phyloP scores from a whole-genome alignment of 768 basidiomycete species.

The Postia placenta region DNA sequence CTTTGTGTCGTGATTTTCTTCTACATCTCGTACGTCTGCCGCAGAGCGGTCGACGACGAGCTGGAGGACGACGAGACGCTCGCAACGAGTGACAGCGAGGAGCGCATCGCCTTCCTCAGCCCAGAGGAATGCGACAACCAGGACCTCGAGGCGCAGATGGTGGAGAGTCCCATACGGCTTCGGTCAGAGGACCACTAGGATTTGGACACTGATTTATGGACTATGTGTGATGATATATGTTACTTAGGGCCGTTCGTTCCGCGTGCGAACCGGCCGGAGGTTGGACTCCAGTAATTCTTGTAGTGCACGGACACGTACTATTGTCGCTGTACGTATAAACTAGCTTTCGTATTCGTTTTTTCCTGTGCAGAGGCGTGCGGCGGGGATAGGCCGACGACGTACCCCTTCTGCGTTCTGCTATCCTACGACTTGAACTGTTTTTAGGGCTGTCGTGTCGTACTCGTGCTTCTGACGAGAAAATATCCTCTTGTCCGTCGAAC shows the following conservation, averaged over 20 bases:
- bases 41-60: slow-evolving; percentile 53
- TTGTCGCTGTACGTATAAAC: slow-evolving; percentile 3
- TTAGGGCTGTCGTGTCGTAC: not conserved
- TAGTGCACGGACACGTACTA: not conserved
- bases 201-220: slow-evolving; percentile 1
- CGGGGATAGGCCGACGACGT: not conserved
- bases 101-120: slow-evolving; percentile 47
- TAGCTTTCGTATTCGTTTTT: not conserved
- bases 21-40: slow-evolving; percentile 78
- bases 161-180: slow-evolving; percentile 6
- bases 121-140: slow-evolving; percentile 20
- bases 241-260: slow-evolving; percentile 1
- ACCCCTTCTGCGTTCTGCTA: not conserved
- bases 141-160: slow-evolving; percentile 17
- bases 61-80: slow-evolving; percentile 41
- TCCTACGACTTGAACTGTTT: not conserved
- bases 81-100: slow-evolving; percentile 37
- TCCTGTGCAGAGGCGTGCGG: not conserved
- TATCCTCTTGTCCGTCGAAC: not conserved
- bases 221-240: slow-evolving; percentile 2
- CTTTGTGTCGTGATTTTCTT: slow-evolving; percentile 72
- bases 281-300: slow-evolving; percentile 4
- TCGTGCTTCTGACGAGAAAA: not conserved
- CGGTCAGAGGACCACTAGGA: slow-evolving; percentile 8
- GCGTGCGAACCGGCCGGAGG: slow-evolving; percentile 1